These are phyloP conservation scores for Myxozyma sirexii DNA, from an alignment of 805 yeast species.

Conservation along the genomic window DNA sequence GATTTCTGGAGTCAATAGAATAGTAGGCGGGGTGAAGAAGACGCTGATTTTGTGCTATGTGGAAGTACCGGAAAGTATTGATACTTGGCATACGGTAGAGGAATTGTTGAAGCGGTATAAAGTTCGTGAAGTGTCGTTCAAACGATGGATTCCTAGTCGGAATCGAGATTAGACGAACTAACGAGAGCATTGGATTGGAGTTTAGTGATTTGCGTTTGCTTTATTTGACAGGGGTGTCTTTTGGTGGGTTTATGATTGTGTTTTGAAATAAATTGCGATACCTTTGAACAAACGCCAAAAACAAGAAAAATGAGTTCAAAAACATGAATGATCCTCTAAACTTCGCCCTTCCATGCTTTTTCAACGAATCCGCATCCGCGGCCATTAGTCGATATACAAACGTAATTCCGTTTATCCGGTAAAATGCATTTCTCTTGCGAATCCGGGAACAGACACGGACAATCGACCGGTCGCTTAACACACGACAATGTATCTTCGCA, in stretches of 20 bases:
- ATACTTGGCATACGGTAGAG: constrained; percentile 39
- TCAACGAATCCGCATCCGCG: constrained; percentile 87
- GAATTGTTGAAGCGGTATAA: constrained; percentile 50
- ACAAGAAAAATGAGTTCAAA: not conserved
- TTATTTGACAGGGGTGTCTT: not conserved
- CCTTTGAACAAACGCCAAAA: not conserved
- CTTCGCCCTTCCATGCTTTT: constrained; percentile 65
- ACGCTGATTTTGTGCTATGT: constrained; percentile 71
- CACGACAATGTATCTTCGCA: constrained; percentile 85
- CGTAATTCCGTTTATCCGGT: constrained; percentile 64
- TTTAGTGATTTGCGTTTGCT: not conserved
- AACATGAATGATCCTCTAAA: constrained; percentile 37
- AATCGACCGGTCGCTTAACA: constrained; percentile 66
- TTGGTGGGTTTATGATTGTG: too few species aligned
- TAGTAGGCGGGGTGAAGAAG: constrained; percentile 85
- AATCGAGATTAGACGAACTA: constrained; percentile 65
- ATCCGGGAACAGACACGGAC: constrained; percentile 90
- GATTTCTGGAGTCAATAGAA: constrained; percentile 72
- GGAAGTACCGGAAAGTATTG: constrained; percentile 50
- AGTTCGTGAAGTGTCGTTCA: constrained; percentile 67
- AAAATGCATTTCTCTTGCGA: constrained; percentile 79
- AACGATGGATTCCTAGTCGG: constrained; percentile 84
- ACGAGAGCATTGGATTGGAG: not conserved
- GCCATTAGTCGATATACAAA: constrained; percentile 74
- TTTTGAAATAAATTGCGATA: not conserved